Conservation (phyloP, 352 stramenopile species). For the Phytophthora foliorum region DNA sequence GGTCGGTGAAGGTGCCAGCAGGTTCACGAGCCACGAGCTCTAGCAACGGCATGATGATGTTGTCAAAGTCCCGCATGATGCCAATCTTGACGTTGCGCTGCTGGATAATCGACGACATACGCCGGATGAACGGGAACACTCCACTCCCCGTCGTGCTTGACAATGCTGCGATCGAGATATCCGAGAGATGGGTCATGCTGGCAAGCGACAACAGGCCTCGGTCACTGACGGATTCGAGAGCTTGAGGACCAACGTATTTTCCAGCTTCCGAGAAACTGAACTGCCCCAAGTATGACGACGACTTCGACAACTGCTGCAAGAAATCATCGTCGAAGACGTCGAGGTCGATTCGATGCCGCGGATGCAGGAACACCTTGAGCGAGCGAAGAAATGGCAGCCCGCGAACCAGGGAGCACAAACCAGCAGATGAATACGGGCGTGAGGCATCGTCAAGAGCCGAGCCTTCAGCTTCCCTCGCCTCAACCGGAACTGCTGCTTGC, state of each 20-base stretch:
- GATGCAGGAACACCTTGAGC: conserved; percentile 51
- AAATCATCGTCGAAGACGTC: conserved; percentile 54
- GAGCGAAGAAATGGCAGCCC: conserved; percentile 46
- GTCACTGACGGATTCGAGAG: conserved; percentile 42
- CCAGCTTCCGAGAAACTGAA: conserved; percentile 45
- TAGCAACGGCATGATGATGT: conserved; percentile 42
- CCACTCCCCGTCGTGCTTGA: conserved; percentile 27
- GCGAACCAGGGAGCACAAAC: conserved; percentile 41
- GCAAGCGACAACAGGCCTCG: conserved; percentile 41
- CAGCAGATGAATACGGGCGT: conserved; percentile 42
- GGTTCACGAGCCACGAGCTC: conserved; percentile 39
- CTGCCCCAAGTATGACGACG: conserved; percentile 42
- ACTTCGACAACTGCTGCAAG: conserved; percentile 30
- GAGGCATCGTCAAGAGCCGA: conserved; percentile 23
- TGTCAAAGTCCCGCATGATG: conserved; percentile 43
- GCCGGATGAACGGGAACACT: conserved; percentile 41
- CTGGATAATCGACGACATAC: conserved; percentile 32
- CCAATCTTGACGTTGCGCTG: conserved; percentile 60
- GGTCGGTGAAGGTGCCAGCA: conserved; percentile 23
- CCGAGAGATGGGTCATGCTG: conserved; percentile 45
- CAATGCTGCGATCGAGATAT: conserved; percentile 49
- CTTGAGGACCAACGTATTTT: conserved; percentile 43
- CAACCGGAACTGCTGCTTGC: conserved; percentile 18
- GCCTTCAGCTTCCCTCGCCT: conserved; percentile 13
- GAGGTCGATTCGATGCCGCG: conserved; percentile 45